Conservation (phyloP, 164 flowering plant species). For the Liquidambar formosana region DNA sequence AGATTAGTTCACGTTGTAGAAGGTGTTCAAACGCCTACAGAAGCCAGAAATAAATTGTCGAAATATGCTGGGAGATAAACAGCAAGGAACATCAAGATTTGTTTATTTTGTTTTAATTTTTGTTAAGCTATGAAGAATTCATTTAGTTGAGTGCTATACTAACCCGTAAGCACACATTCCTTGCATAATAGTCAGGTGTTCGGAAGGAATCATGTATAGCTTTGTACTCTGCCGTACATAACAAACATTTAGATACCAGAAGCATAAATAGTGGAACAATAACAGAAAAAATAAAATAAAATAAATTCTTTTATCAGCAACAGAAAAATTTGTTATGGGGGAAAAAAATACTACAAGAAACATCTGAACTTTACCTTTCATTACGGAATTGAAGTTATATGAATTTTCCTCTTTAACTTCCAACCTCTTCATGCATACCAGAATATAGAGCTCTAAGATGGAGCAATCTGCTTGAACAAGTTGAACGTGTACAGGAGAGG, state of each 20-base stretch:
- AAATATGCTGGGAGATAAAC: not conserved
- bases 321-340: too few relatives aligned
- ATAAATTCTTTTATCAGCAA: too few relatives aligned
- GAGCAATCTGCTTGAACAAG: conserved; percentile 74
- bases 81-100: not conserved
- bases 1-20: conserved; percentile 55
- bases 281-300: not conserved
- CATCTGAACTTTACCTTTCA: conserved; percentile 64
- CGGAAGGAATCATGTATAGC: conserved; percentile 63
- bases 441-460: conserved; percentile 75
- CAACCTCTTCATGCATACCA: conserved; percentile 87
- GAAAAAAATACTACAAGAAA: not conserved
- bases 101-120: not conserved
- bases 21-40: conserved; percentile 87
- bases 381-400: conserved; percentile 81
- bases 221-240: conserved; percentile 72
- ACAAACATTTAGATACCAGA: not conserved
- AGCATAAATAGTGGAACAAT: not conserved
- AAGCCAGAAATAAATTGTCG: conserved; percentile 1
- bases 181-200: conserved; percentile 70
- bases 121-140: too few relatives aligned
- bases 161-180: conserved; percentile 78
- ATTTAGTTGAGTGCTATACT: conserved; percentile 19
- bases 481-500: not conserved
- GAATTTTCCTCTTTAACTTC: conserved; percentile 79